Evolutionary conservation across 306 rosid species (phyloP), one percentile per base, ranked within the genome.

Genomic region (Cicer arietinum): DNA sequence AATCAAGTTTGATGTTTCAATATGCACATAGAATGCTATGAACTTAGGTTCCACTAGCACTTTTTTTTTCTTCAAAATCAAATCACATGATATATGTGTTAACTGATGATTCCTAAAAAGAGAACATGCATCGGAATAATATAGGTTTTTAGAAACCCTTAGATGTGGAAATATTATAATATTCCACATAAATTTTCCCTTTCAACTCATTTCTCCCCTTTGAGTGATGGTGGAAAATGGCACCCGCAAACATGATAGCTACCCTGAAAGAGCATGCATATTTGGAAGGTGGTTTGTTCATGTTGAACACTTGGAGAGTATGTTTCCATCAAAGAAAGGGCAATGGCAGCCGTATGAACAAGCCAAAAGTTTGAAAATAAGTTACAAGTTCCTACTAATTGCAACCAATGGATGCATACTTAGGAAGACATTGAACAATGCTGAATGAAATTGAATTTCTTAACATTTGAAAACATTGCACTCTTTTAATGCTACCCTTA

Each of bases 271-370:
- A 8, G 39, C 58, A 63, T 13, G 17, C 74, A 42, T 75, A 43
- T 91, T 79, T 91, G 98, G 50, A 94, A 81, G 79, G 98, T 94
- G 63, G 98, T 94, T 78, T 94, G 98, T 74, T 94, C 97, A 65
- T 94, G 98, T 83, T 94, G 98, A 74, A 94, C 97, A 14, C 98
- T 91, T 62, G 91, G 81, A n/a, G 97, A 85, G 86, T 94, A 91
- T 39, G 98, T 97, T 84, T 94, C 98, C 97, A 94, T 94, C 92
- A 91, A 88, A 67, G 98, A 94, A 46, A 94, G 97, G 66, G 98
- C 97, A 57, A 94, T 94, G 41, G 98, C 98, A 76, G 98, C 97
- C 7, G 98, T 94, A 96, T 94, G 89, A 73, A 82, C 59, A 83
- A 75, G 46, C 40, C 35, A 65, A 68, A 68, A 73, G 25, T 58